Evolutionary conservation across 2,329 filamentous ascomycete genomes (phyloP).

Genomic region (Mariannaea sp.): DNA sequence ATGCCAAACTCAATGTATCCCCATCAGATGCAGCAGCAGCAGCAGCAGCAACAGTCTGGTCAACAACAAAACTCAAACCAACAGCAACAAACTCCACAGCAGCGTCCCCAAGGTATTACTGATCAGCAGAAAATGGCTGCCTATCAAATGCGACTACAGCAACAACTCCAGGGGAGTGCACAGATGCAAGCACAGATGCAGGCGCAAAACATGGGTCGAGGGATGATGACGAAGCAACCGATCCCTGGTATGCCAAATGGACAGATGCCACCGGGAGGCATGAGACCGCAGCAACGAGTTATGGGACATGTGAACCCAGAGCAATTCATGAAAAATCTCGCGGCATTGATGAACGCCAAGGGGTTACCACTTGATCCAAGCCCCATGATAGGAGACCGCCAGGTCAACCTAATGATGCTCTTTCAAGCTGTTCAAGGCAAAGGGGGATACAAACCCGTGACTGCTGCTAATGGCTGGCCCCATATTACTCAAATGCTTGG

Average conservation of each 20-base stretch:
- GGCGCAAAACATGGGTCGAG: constrained; percentile 49
- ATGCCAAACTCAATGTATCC: constrained; percentile 51
- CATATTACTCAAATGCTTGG: constrained; percentile 69
- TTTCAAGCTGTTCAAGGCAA: constrained; percentile 76
- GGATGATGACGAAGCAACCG: constrained; percentile 59
- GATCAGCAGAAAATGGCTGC: constrained; percentile 75
- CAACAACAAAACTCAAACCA: constrained; percentile 26
- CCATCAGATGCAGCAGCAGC: constrained; percentile 50
- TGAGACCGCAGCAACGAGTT: constrained; percentile 56
- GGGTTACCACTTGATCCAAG: constrained; percentile 75
- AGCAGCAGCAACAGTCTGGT: constrained; percentile 48
- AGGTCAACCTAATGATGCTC: constrained; percentile 74
- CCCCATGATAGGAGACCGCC: constrained; percentile 74
- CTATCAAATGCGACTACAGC: constrained; percentile 84
- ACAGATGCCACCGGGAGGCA: constrained; percentile 56
- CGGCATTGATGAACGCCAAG: constrained; percentile 76
- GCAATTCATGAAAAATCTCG: constrained; percentile 75
- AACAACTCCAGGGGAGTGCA: constrained; percentile 67
- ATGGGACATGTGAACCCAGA: constrained; percentile 61
- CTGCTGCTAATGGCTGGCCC: constrained; percentile 72
- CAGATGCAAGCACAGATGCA: constrained; percentile 60
- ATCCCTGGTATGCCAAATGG: constrained; percentile 58
- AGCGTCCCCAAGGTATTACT: constrained; percentile 43
- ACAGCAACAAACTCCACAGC: constrained; percentile 48
- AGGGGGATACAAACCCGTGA: constrained; percentile 78